phyloP scores from a whole-genome alignment of 1,139 yeast species.

The Saccharomyces hybrid region DNA sequence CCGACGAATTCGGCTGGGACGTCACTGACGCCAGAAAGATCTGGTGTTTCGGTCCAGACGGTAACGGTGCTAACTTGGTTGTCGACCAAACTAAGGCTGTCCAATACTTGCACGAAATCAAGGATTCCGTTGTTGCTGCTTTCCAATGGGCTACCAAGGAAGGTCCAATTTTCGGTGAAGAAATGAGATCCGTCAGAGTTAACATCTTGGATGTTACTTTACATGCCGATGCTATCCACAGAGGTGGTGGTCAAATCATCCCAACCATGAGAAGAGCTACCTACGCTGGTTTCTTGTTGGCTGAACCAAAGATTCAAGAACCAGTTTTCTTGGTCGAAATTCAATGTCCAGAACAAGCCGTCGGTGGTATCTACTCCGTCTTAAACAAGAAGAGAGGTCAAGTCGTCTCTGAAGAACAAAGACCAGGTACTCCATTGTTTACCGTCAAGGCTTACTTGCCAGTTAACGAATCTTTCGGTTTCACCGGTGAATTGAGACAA shows the following conservation, averaged over 20 bases:
- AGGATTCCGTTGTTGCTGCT: constrained; percentile 99
- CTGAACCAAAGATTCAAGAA: constrained; percentile 98
- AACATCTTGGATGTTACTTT: constrained; percentile 98
- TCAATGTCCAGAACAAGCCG: constrained; percentile 98
- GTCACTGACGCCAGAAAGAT: constrained; percentile 99
- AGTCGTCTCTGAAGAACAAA: constrained; percentile 96
- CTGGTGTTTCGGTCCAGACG: constrained; percentile 99
- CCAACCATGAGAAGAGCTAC: constrained; percentile 99
- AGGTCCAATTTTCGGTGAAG: constrained; percentile 98
- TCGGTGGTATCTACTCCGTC: constrained; percentile 99
- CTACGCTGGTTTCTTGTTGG: constrained; percentile 95
- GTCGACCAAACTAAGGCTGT: constrained; percentile 99
- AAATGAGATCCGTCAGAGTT: constrained; percentile 90
- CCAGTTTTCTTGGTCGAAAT: constrained; percentile 99
- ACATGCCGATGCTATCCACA: constrained; percentile 99
- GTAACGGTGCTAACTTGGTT: constrained; percentile 97
- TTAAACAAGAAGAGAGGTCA: constrained; percentile 99
- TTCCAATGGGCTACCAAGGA: constrained; percentile 99
- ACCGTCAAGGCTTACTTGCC: constrained; percentile 99
- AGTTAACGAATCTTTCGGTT: constrained; percentile 99
- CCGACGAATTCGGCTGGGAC: constrained; percentile 99
- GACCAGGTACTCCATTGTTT: constrained; percentile 99
- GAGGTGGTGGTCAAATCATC: constrained; percentile 99
- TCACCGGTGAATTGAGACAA: constrained; percentile 98
- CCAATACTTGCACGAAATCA: constrained; percentile 97